phyloP scores from a whole-genome alignment of 2,329 filamentous ascomycete genomes.

The Neodidymelliopsis sp. region DNA sequence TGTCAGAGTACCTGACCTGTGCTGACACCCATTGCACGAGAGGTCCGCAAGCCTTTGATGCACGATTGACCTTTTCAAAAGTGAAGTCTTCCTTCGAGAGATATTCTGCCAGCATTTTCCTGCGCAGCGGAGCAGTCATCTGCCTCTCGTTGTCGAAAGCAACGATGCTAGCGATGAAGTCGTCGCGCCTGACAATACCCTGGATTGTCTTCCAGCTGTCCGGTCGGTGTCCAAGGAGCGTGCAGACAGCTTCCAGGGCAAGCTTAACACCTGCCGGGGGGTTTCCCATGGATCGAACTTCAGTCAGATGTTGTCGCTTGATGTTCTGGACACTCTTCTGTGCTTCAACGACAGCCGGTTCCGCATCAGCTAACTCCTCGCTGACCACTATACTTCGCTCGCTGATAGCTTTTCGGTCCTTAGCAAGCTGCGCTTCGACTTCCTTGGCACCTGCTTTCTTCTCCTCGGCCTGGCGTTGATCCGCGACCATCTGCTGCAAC shows the following conservation, averaged over 20 bases:
- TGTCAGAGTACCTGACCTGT: constrained; percentile 97
- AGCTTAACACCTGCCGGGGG: constrained; percentile 90
- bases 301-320: constrained; percentile 94
- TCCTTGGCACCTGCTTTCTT: constrained; percentile 87
- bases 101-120: constrained; percentile 92
- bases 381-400: constrained; percentile 83
- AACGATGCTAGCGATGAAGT: constrained; percentile 98
- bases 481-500: constrained; percentile 93
- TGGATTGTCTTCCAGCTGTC: constrained; percentile 92
- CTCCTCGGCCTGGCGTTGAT: constrained; percentile 93
- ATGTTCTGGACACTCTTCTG: constrained; percentile 98
- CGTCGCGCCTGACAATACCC: constrained; percentile 85
- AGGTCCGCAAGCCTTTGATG: constrained; percentile 95
- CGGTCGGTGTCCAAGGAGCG: constrained; percentile 87
- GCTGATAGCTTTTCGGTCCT: constrained; percentile 88
- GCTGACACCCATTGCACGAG: constrained; percentile 97
- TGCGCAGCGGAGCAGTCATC: constrained; percentile 84
- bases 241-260: constrained; percentile 95
- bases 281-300: constrained; percentile 96
- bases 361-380: constrained; percentile 85
- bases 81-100: constrained; percentile 94
- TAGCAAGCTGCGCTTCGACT: constrained; percentile 84
- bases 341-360: constrained; percentile 91
- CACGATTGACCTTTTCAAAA: constrained; percentile 93
- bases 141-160: constrained; percentile 94